These are phyloP conservation scores for Phytophthora tubulina DNA, from an alignment of 352 stramenopile species.

Conservation along the genomic window DNA sequence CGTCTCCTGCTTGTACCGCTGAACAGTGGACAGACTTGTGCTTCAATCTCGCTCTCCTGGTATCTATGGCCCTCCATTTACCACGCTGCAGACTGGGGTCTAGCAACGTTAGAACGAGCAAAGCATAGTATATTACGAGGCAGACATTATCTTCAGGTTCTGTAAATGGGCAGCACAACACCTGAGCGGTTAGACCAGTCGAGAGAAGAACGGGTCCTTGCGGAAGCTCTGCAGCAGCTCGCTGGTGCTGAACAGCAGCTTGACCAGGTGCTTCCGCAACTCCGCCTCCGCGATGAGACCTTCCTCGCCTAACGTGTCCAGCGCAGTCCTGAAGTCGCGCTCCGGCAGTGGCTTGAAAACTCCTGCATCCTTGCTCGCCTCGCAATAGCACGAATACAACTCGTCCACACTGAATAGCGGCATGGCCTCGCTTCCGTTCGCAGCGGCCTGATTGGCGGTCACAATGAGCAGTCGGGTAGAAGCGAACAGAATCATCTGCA, in stretches of 20 bases:
- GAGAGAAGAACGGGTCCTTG: constrained; percentile 78
- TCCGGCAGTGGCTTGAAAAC: constrained; percentile 69
- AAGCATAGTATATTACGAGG: constrained; percentile 37
- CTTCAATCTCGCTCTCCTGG: not conserved
- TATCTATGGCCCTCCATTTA: no score
- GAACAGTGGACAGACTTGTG: constrained; percentile 30
- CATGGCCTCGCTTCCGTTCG: constrained; percentile 30
- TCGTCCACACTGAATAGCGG: constrained; percentile 67
- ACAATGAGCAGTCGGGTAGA: constrained; percentile 60
- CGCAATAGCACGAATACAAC: constrained; percentile 76
- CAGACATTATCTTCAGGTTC: constrained; percentile 35
- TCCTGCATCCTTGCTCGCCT: constrained; percentile 70
- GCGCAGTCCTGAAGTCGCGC: constrained; percentile 71
- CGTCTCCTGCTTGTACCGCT: constrained; percentile 36
- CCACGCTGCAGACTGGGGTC: not conserved
- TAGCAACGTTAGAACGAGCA: constrained; percentile 10
- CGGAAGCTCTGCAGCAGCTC: constrained; percentile 79
- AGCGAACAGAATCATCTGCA: constrained; percentile 87
- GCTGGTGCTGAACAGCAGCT: constrained; percentile 73
- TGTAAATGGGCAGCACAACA: constrained; percentile 17
- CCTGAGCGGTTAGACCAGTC: constrained; percentile 58
- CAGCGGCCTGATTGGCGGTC: constrained; percentile 35
- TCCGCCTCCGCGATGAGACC: constrained; percentile 65
- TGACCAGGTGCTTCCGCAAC: constrained; percentile 80
- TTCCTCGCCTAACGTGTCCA: constrained; percentile 78